Evolutionary conservation across 768 basidiomycete species (phyloP), one percentile per base, ranked within the genome.

Genomic region (Leccinum disarticulatum): DNA sequence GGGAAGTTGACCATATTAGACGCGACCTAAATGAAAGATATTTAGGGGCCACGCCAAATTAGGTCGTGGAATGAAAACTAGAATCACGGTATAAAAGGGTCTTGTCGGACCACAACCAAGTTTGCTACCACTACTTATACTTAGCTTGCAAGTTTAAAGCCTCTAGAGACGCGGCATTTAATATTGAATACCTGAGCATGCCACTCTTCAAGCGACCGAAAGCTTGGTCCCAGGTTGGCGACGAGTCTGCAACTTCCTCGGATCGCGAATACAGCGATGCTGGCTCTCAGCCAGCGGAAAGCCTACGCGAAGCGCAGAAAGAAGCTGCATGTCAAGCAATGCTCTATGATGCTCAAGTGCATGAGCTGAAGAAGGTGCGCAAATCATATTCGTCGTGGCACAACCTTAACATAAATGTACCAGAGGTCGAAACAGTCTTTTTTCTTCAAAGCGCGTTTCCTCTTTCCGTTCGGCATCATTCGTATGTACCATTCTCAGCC

Each of bases 401-500:
- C 25, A 15, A 19, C 7, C 33, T 52, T 58, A 14, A 28, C 36
- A 30, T 52, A 43, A 59, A 27, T 14, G 35, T 41, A 10, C 11
- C 15, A 71, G 73, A 50, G 41, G 28, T 55, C 64, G 25, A 52
- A 62, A 22, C 61, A 56, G 3, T 63, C 19, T 27, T 61, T 73
- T 41, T 68, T 70, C 52, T 62, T 60, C 43, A 71, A 75, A 58
- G 66, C 68, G 22, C 79, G 83, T 53, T 85, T 90, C 59, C 73
- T 90, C n/a, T 92, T 93, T 68, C 82, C 87, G 6, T 66, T 90
- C 3, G 91, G 90, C 31, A 77, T 93, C n/a, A 55, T 83, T 41
- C 63, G 79, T 89, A 59, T 62, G 86, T 82, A 55, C 38, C 15
- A 7, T 17, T 3, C 43, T 51, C n/a, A n/a, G n/a, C 30, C 5